phyloP scores from a whole-genome alignment of 495 filamentous ascomycete species.

The Lasiosphaeria miniovina region DNA sequence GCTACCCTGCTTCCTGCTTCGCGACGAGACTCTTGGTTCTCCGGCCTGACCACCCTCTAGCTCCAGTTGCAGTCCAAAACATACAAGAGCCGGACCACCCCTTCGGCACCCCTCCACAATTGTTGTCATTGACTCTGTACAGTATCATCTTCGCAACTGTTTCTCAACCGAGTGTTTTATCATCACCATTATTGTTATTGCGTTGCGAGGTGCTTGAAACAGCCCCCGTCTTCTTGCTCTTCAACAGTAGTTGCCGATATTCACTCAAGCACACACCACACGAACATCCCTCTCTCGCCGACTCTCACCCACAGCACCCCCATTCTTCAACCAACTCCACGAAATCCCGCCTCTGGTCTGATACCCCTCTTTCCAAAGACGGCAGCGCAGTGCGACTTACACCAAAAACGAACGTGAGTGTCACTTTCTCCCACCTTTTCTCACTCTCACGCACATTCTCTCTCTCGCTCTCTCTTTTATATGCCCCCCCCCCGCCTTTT shows the following conservation, averaged over 20 bases:
- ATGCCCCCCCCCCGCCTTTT: constrained; percentile 8
- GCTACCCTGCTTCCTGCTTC: not conserved
- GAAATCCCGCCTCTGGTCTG: constrained; percentile 19
- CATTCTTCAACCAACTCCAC: constrained; percentile 11
- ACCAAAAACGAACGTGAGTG: constrained; percentile 30
- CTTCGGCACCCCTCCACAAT: constrained; percentile 24
- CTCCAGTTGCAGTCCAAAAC: constrained; percentile 20
- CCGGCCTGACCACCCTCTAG: constrained; percentile 25
- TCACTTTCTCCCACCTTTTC: constrained; percentile 25
- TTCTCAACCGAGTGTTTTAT: constrained; percentile 15
- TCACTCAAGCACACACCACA: too few species aligned
- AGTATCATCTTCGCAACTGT: constrained; percentile 22
- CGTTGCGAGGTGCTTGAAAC: not conserved
- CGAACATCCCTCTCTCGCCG: not conserved
- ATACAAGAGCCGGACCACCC: constrained; percentile 26
- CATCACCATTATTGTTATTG: constrained; percentile 15
- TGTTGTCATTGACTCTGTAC: constrained; percentile 23
- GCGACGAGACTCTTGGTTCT: constrained; percentile 13
- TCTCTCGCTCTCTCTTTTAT: constrained; percentile 13
- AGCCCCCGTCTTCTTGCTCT: constrained; percentile 4
- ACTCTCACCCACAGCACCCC: constrained; percentile 13
- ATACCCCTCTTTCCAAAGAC: constrained; percentile 34
- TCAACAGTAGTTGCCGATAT: not conserved
- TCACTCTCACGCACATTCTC: constrained; percentile 19
- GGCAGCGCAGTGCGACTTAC: constrained; percentile 32